A percentile compares a stretch with the other conserved stretches of the same genome.
phyloP scores from a whole-genome alignment of 345 rosid species.

The Eucalyptus polyanthemos region DNA sequence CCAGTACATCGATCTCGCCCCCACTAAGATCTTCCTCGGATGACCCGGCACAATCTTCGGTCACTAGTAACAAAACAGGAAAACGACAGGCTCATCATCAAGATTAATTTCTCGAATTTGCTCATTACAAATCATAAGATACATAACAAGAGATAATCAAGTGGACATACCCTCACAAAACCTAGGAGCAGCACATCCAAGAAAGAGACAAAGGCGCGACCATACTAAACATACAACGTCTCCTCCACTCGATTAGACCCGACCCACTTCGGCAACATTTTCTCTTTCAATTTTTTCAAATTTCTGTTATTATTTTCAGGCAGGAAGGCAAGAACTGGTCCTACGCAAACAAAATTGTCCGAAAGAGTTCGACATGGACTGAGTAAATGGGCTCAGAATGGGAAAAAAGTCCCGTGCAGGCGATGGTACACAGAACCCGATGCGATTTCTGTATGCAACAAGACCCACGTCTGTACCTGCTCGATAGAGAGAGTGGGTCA shows the following conservation, averaged over 20 bases:
- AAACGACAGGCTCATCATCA: not conserved
- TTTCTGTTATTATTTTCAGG: not conserved
- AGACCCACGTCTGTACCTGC: not conserved
- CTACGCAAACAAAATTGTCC: not conserved
- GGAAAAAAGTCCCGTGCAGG: not conserved
- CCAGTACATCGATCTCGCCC: conserved; percentile 15
- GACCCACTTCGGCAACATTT: not conserved
- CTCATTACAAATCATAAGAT: not conserved
- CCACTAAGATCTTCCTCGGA: conserved; percentile 20
- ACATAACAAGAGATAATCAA: not conserved
- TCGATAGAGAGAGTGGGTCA: not conserved
- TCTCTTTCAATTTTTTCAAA: not conserved
- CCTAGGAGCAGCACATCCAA: not conserved
- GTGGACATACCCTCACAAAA: not conserved
- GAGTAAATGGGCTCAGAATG: not conserved
- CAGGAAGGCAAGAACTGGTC: not conserved
- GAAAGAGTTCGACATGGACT: not conserved
- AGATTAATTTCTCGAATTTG: not conserved
- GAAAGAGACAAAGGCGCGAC: not conserved
- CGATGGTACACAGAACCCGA: not conserved
- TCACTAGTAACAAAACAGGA: not conserved
- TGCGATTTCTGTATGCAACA: not conserved
- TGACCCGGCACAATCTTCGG: conserved; percentile 19
- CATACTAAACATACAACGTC: not conserved
- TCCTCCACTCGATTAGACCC: not conserved